Evolutionary conservation across 768 basidiomycete species (phyloP).

Genomic region (Amanita pallidorosea): DNA sequence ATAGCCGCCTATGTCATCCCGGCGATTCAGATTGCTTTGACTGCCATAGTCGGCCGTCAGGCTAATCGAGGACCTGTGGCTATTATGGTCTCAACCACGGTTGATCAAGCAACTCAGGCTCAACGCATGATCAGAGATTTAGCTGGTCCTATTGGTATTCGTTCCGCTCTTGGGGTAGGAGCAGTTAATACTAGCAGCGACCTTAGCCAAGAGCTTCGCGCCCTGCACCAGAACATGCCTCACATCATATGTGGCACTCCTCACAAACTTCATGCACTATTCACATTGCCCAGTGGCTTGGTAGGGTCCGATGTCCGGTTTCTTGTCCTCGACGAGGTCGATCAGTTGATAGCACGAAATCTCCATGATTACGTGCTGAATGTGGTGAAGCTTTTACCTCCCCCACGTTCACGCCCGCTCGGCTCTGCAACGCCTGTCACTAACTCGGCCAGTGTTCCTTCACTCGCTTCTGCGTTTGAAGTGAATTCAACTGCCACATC

Average conservation of each 20-base stretch:
- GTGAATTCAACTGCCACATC: slow-evolving; percentile 24
- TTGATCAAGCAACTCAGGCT: slow-evolving; percentile 97
- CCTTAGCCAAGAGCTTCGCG: slow-evolving; percentile 65
- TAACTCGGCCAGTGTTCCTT: slow-evolving; percentile 23
- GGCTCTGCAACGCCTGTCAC: slow-evolving; percentile 30
- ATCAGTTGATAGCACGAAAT: slow-evolving; percentile 95
- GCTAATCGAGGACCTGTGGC: slow-evolving; percentile 75
- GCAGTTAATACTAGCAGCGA: slow-evolving; percentile 52
- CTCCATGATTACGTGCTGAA: slow-evolving; percentile 91
- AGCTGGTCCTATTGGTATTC: slow-evolving; percentile 86
- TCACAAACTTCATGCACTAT: slow-evolving; percentile 88
- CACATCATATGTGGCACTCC: slow-evolving; percentile 97
- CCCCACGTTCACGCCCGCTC: slow-evolving; percentile 64
- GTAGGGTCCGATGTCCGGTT: slow-evolving; percentile 80
- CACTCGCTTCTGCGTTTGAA: slow-evolving; percentile 39
- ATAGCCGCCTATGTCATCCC: slow-evolving; percentile 97
- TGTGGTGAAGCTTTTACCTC: slow-evolving; percentile 88
- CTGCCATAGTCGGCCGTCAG: slow-evolving; percentile 38
- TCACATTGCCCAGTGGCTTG: slow-evolving; percentile 71
- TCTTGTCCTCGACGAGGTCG: slow-evolving; percentile 94
- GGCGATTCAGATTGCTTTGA: slow-evolving; percentile 73
- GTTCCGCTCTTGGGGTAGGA: slow-evolving; percentile 83
- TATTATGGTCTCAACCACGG: slow-evolving; percentile 94
- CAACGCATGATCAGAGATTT: slow-evolving; percentile 92
- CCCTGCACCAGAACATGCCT: slow-evolving; percentile 85